Evolutionary conservation across 1,139 yeast species (phyloP).

Genomic region (Pichia norvegensis): DNA sequence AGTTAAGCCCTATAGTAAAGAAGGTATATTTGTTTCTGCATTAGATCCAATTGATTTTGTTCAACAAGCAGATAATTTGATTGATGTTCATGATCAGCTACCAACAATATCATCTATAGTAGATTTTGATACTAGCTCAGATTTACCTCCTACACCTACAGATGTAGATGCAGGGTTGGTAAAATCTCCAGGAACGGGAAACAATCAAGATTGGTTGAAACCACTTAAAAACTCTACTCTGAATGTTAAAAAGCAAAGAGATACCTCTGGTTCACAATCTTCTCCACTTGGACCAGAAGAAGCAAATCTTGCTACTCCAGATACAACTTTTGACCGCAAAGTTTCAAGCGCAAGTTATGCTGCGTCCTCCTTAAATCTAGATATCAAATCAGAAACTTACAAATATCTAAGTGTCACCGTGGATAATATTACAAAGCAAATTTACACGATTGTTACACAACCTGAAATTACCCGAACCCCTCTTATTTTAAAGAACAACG

Average conservation of each 20-base stretch:
- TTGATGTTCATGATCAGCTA: background rate
- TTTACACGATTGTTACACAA: slow-evolving; percentile 14
- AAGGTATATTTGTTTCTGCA: slow-evolving; percentile 26
- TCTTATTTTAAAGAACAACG: slow-evolving; percentile 3
- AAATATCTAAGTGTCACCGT: slow-evolving; percentile 21
- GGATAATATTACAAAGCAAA: slow-evolving; percentile 14
- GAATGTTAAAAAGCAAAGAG: background rate
- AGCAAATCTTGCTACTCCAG: background rate
- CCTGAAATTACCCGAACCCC: slow-evolving; percentile 23
- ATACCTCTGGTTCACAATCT: background rate
- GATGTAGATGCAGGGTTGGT: background rate
- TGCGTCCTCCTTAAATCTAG: slow-evolving; percentile 8
- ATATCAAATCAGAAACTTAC: slow-evolving; percentile 20
- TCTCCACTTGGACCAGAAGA: background rate
- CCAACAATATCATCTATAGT: slow-evolving; percentile 7
- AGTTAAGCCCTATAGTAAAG: slow-evolving; percentile 23
- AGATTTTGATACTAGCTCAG: background rate
- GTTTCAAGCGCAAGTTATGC: background rate
- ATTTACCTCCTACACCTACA: background rate
- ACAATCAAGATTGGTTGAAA: slow-evolving; percentile 26
- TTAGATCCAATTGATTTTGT: slow-evolving; percentile 24
- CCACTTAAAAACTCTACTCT: slow-evolving; percentile 21
- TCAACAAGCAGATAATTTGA: slow-evolving; percentile 1
- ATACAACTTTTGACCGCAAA: background rate
- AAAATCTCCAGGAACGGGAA: background rate